Evolutionary conservation across 345 rosid genomes (phyloP).

Genomic region (Euclidium syriacum): DNA sequence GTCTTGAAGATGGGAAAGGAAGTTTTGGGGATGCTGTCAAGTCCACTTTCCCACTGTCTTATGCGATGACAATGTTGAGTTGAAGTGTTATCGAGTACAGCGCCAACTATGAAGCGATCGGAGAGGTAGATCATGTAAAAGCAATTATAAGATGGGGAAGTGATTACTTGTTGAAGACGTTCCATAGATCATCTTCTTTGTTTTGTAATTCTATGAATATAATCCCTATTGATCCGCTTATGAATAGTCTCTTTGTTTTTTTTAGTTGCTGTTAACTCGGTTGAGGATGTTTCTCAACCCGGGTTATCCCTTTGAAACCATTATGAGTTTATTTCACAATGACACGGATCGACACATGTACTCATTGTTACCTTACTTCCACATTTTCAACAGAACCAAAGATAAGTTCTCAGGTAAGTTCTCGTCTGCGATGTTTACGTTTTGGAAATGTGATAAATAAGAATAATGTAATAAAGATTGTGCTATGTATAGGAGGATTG

Average conservation of each 20-base stretch:
- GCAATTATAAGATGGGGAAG: slow-evolving; percentile 94
- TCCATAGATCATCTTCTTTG: slow-evolving; percentile 35
- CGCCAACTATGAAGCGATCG: slow-evolving; percentile 82
- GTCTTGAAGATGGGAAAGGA: slow-evolving; percentile 75
- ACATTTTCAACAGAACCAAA: slow-evolving; percentile 62
- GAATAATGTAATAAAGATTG: neutral
- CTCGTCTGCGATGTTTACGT: neutral
- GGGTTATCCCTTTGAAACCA: slow-evolving; percentile 91
- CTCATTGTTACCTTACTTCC: slow-evolving; percentile 63
- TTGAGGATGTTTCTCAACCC: slow-evolving; percentile 87
- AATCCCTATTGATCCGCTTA: neutral
- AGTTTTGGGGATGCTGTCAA: slow-evolving; percentile 73
- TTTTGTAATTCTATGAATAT: neutral
- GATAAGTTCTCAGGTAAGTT: too few relatives aligned
- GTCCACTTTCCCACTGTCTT: slow-evolving; percentile 81
- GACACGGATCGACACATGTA: slow-evolving; percentile 91
- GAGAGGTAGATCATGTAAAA: slow-evolving; percentile 85
- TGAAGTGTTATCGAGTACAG: slow-evolving; percentile 99
- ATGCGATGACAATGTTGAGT: slow-evolving; percentile 95
- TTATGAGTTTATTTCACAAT: slow-evolving; percentile 80
- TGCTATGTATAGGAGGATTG: too few relatives aligned
- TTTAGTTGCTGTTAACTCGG: slow-evolving; percentile 72
- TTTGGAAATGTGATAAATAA: neutral
- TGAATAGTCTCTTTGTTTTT: slow-evolving; percentile 4
- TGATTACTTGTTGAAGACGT: slow-evolving; percentile 91